Percentiles rank a stretch among this genome's conserved stretches.
Conservation (phyloP, 306 rosid species). For the Prunus mume region DNA sequence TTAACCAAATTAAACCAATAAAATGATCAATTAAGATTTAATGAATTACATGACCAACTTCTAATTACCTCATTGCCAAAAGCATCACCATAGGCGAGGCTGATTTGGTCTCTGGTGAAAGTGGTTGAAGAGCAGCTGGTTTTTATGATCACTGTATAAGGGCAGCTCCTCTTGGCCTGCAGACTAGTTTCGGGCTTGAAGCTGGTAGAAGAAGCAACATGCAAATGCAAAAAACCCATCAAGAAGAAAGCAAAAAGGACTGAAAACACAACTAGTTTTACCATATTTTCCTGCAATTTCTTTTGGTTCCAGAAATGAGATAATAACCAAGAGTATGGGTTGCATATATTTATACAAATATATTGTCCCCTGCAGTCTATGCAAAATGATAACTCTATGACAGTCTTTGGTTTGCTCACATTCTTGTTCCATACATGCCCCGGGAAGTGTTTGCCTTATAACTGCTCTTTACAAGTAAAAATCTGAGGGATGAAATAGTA, state of each 20-base stretch:
- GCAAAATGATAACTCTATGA: neutral
- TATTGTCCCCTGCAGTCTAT: neutral
- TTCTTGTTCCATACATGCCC: neutral
- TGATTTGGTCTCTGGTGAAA: neutral
- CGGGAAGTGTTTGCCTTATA: no score
- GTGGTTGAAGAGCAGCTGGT: constrained; percentile 1
- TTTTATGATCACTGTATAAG: constrained; percentile 1
- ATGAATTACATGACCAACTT: no score
- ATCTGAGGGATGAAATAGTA: neutral
- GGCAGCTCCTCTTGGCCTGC: neutral
- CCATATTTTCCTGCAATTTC: neutral
- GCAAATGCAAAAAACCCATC: neutral
- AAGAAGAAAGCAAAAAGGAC: neutral
- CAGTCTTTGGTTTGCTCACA: neutral
- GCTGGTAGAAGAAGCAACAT: neutral
- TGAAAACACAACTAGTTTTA: neutral
- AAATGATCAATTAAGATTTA: neutral
- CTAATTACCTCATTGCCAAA: neutral
- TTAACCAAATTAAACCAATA: neutral
- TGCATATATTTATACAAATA: neutral
- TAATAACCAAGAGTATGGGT: neutral
- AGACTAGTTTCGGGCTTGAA: neutral
- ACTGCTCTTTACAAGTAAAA: neutral
- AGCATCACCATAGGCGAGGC: constrained; percentile 6
- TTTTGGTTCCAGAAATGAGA: neutral